Evolutionary conservation across 2,329 filamentous ascomycete genomes (phyloP).

Genomic region (Domatiomyces catenatus): DNA sequence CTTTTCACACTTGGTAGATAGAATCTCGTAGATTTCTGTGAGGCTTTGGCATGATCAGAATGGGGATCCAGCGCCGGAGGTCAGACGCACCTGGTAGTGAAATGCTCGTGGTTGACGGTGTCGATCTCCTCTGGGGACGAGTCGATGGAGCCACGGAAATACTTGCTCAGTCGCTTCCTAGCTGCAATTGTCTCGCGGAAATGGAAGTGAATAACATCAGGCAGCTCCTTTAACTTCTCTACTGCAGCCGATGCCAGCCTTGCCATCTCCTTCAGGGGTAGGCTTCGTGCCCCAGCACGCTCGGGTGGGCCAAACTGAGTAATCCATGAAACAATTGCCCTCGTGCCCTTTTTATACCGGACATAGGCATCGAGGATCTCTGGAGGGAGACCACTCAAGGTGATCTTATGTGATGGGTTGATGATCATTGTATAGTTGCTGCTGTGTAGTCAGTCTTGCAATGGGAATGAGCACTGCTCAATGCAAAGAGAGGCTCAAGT

Average conservation of each 20-base stretch:
- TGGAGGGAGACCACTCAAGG: conserved; percentile 15
- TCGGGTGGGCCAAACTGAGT: conserved; percentile 14
- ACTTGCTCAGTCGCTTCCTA: conserved; percentile 18
- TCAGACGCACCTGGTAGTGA: conserved; percentile 17
- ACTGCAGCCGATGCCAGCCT: conserved; percentile 11
- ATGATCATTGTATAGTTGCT: conserved; percentile 11
- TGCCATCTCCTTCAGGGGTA: conserved; percentile 18
- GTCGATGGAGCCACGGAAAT: conserved; percentile 14
- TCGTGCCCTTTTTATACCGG: conserved; percentile 19
- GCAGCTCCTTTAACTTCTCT: conserved; percentile 15
- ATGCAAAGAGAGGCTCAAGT: neutral
- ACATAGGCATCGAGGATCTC: conserved; percentile 17
- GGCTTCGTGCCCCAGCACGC: conserved; percentile 6
- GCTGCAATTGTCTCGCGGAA: conserved; percentile 19
- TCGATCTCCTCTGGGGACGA: conserved; percentile 9
- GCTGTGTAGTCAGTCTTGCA: neutral
- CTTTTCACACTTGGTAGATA: conserved; percentile 15
- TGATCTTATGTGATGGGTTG: conserved; percentile 14
- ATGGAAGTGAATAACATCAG: conserved; percentile 19
- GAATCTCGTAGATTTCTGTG: conserved; percentile 15
- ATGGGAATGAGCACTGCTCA: neutral
- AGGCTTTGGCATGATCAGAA: conserved; percentile 4
- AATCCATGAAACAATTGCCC: conserved; percentile 19
- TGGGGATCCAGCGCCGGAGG: too few relatives aligned
- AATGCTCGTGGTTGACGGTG: conserved; percentile 20